These are phyloP conservation scores for Penicillium sp. DNA, from an alignment of 2,329 filamentous ascomycete species.

Conservation along the genomic window DNA sequence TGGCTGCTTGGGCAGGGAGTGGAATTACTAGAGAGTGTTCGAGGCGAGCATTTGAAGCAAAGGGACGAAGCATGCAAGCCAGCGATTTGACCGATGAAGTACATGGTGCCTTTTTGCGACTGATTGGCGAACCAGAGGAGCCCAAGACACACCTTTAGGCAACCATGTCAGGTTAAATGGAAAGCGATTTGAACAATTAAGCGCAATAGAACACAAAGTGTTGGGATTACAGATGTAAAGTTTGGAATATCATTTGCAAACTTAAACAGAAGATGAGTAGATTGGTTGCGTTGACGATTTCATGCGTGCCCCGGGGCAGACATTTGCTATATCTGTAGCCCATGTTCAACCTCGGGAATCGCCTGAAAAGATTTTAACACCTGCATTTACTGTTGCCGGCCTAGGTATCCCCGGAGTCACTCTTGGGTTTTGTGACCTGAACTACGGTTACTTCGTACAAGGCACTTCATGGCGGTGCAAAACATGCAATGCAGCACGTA, in stretches of 20 bases:
- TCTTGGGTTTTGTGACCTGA: background rate
- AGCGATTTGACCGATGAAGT: conserved; percentile 92
- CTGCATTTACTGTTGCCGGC: background rate
- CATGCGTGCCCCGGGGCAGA: no score
- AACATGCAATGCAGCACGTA: background rate
- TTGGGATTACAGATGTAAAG: no score
- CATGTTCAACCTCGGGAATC: background rate
- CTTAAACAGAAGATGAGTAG: no score
- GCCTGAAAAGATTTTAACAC: background rate
- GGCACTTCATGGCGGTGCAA: background rate
- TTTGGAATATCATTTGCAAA: no score
- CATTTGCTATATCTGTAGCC: no score
- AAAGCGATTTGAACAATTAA: background rate
- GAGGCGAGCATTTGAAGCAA: conserved; percentile 79
- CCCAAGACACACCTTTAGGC: conserved; percentile 38
- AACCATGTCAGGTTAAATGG: background rate
- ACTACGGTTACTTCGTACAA: background rate
- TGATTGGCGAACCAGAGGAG: conserved; percentile 72
- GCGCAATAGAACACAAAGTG: background rate
- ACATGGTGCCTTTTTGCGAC: conserved; percentile 73
- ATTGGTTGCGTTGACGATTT: no score
- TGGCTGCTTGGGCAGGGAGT: conserved; percentile 85
- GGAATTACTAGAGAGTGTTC: conserved; percentile 90
- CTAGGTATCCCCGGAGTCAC: no score
- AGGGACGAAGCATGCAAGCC: conserved; percentile 85